Percentiles rank a stretch among this genome's conserved stretches.
These are phyloP conservation scores for Paramecium biaurelia DNA, from an alignment of 73 alveolate species.

Conservation along the genomic window DNA sequence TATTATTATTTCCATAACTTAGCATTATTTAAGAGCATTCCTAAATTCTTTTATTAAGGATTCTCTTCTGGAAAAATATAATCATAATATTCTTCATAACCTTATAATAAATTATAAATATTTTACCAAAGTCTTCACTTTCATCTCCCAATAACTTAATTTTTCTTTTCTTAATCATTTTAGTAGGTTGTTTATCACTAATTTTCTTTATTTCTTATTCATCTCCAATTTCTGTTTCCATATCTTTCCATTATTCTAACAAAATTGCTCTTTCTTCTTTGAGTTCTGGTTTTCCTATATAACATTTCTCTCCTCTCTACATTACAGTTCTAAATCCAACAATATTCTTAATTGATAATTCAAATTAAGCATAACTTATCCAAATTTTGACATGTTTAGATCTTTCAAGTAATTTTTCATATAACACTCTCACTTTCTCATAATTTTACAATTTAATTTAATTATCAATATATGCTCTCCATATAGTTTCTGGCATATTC, in stretches of 20 bases:
- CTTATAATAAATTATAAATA: conserved; percentile 23
- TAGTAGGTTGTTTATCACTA: conserved; percentile 74
- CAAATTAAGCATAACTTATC: conserved; percentile 85
- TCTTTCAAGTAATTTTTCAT: conserved; percentile 72
- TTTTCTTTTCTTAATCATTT: conserved; percentile 82
- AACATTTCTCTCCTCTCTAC: conserved; percentile 71
- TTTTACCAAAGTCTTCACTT: conserved; percentile 72
- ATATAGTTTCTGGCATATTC: conserved; percentile 85
- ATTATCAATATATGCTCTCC: conserved; percentile 87
- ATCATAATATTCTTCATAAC: conserved; percentile 89
- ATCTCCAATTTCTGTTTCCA: conserved; percentile 76
- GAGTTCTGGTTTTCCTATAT: conserved; percentile 71
- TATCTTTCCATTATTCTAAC: conserved; percentile 79
- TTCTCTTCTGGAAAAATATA: conserved; percentile 92
- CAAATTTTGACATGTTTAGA: conserved; percentile 88
- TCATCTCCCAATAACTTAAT: conserved; percentile 68
- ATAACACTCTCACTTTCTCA: conserved; percentile 76
- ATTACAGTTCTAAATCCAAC: conserved; percentile 65
- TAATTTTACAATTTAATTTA: conserved; percentile 70
- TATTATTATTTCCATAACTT: conserved; percentile 4
- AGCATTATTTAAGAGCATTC: background rate
- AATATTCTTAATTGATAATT: conserved; percentile 66
- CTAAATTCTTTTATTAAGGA: conserved; percentile 30
- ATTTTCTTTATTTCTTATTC: conserved; percentile 62
- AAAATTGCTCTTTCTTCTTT: conserved; percentile 86